Base-by-base conservation (phyloP, 2,329 filamentous ascomycete genomes). In the Xylaria sp. region DNA sequence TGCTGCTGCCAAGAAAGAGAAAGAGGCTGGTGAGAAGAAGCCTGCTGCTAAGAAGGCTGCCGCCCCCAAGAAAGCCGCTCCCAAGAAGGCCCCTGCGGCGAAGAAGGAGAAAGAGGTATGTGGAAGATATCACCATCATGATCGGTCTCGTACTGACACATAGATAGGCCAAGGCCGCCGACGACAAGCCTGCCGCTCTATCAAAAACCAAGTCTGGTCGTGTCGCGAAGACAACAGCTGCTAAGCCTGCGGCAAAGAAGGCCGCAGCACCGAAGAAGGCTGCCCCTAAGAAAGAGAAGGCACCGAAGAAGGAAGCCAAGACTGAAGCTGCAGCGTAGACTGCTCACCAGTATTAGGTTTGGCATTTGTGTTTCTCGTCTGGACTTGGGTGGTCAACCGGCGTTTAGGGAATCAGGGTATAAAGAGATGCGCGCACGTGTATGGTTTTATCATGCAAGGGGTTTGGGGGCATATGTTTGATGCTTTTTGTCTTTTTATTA, bases 161-260 rank as follows among this genome's bases (percentile, higher is more conserved):
- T 34, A 3, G 1, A 56, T 18, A 90, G 87, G 89, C 89, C 18
- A 88, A 84, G 72, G 74, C 82, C 54, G 80, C 80, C 66, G 78
- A 80, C 60, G 82, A 83, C 3, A 78, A 78, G 74, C 73, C 77
- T 28, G 64, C 82, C 46, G 78, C 85, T 58, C 83, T 94, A 39
- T 79, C 86, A 65, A 86, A 85, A 74, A 85, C 93, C 81, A 96
- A 96, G 89, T 91, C 92, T 63, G 93, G 94, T 58, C 91, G 94
- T 75, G 91, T 97, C 76, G 89, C 91, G 76, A 97, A 96, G 89
- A 84, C 86, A 28, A 84, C 86, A 25, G 83, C 85, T 46, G 83
- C 85, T 66, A 81, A 81, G 78, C 70, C 70, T 20, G 62, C 67
- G 7, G 82, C 84, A 34, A 85, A 73, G 39, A 70, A 82, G 76